These are phyloP conservation scores for Aphanomyces stellatus DNA, from an alignment of 352 stramenopile genomes.

Conservation along the genomic window DNA sequence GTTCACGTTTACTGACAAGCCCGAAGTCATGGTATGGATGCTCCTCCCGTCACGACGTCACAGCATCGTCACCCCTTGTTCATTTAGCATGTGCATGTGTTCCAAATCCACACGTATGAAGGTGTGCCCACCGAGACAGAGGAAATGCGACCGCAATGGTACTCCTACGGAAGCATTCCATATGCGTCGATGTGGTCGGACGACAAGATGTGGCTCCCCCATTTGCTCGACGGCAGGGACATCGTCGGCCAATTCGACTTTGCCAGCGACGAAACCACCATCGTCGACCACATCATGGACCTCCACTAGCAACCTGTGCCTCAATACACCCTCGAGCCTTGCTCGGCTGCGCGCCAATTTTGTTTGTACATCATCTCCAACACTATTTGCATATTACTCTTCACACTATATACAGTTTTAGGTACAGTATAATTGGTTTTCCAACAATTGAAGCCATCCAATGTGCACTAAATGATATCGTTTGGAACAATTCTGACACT, in stretches of 20 bases:
- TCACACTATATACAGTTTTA: background rate
- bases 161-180: constrained; percentile 45
- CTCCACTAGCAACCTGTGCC: background rate
- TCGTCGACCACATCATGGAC: constrained; percentile 37
- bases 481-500: too few relatives aligned
- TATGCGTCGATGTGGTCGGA: constrained; percentile 83
- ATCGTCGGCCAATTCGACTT: constrained; percentile 73
- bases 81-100: constrained; percentile 75
- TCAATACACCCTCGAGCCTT: too few relatives aligned
- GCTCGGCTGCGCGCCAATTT: too few relatives aligned
- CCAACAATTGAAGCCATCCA: background rate
- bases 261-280: constrained; percentile 49
- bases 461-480: background rate
- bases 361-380: too few relatives aligned
- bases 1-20: constrained; percentile 54
- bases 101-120: constrained; percentile 43
- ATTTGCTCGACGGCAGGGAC: constrained; percentile 52
- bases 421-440: background rate
- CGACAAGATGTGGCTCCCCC: constrained; percentile 72
- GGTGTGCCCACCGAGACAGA: constrained; percentile 77
- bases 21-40: constrained; percentile 52
- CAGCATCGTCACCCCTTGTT: constrained; percentile 20
- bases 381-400: background rate
- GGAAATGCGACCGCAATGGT: constrained; percentile 86
- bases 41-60: too few relatives aligned